Conservation (phyloP, 2,329 filamentous ascomycete species). For the Juglanconis sp. region DNA sequence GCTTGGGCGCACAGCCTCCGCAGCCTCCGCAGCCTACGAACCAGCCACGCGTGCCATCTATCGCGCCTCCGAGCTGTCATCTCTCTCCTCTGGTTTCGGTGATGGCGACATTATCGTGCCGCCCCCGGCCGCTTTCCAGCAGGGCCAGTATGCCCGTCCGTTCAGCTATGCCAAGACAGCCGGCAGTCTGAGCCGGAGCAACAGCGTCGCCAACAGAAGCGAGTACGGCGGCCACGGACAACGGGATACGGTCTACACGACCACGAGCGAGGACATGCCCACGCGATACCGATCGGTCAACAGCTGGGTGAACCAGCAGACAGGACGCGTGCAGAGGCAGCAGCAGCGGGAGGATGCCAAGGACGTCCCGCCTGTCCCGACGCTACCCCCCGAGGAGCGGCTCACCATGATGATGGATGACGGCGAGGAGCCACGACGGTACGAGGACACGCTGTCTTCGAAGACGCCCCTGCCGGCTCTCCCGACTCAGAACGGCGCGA, state of each 20-base stretch:
- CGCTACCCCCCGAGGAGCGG: slow-evolving; percentile 42
- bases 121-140: slow-evolving; percentile 24
- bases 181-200: slow-evolving; percentile 18
- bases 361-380: slow-evolving; percentile 38
- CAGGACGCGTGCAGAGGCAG: slow-evolving; percentile 48
- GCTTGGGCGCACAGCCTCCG: slow-evolving; percentile 33
- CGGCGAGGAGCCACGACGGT: slow-evolving; percentile 39
- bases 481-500: not conserved
- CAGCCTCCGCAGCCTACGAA: slow-evolving; percentile 35
- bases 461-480: slow-evolving; percentile 2
- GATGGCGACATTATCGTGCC: slow-evolving; percentile 56
- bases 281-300: slow-evolving; percentile 56
- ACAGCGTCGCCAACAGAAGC: slow-evolving; percentile 30
- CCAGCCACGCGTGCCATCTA: slow-evolving; percentile 33
- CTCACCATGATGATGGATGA: slow-evolving; percentile 51
- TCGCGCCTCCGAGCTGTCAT: slow-evolving; percentile 52
- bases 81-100: slow-evolving; percentile 62
- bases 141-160: slow-evolving; percentile 8
- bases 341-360: slow-evolving; percentile 35
- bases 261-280: slow-evolving; percentile 50
- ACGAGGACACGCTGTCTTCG: not conserved
- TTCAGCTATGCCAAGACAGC: not conserved
- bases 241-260: slow-evolving; percentile 52
- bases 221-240: slow-evolving; percentile 28
- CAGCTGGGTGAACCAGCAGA: slow-evolving; percentile 66